Evolutionary conservation across 2,329 filamentous ascomycete genomes (phyloP).

Genomic region (Ceratocystis destructans): DNA sequence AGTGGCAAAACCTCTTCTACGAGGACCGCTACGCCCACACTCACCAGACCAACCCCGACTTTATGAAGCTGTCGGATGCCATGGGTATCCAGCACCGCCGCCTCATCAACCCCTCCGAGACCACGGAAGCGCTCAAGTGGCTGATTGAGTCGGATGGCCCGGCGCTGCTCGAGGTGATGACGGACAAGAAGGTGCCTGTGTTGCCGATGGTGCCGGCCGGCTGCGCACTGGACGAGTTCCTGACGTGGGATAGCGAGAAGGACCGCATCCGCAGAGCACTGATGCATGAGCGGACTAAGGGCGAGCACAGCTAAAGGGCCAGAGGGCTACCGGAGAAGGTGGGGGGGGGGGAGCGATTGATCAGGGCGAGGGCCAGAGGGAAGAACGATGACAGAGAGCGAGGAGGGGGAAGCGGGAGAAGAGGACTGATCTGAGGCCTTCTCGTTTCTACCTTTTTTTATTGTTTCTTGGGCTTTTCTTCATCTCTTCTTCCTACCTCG

Average conservation of each 20-base stretch:
- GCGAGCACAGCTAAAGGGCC: conserved; percentile 30
- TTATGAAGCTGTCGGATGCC: conserved; percentile 79
- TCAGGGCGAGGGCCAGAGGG: background rate
- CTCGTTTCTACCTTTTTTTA: background rate
- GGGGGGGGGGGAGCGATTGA: too few species aligned
- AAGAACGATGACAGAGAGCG: background rate
- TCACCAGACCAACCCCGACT: conserved; percentile 80
- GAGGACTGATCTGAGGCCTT: background rate
- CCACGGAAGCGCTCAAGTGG: conserved; percentile 70
- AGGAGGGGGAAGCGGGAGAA: background rate
- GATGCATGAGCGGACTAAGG: conserved; percentile 50
- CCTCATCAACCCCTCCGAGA: conserved; percentile 59
- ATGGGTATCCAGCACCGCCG: conserved; percentile 73
- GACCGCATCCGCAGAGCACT: conserved; percentile 52
- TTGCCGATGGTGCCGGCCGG: conserved; percentile 92
- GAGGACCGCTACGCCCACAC: conserved; percentile 79
- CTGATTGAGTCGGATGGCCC: conserved; percentile 65
- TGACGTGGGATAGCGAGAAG: conserved; percentile 68
- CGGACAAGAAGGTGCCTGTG: conserved; percentile 87
- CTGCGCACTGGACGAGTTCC: conserved; percentile 78
- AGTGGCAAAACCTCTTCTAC: conserved; percentile 93
- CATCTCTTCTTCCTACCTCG: background rate
- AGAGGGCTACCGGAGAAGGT: background rate
- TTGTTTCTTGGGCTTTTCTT: background rate
- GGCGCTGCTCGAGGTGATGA: conserved; percentile 80